These are phyloP conservation scores for Hygrophila difformis DNA, from an alignment of 257 asterid genomes.

Conservation along the genomic window DNA sequence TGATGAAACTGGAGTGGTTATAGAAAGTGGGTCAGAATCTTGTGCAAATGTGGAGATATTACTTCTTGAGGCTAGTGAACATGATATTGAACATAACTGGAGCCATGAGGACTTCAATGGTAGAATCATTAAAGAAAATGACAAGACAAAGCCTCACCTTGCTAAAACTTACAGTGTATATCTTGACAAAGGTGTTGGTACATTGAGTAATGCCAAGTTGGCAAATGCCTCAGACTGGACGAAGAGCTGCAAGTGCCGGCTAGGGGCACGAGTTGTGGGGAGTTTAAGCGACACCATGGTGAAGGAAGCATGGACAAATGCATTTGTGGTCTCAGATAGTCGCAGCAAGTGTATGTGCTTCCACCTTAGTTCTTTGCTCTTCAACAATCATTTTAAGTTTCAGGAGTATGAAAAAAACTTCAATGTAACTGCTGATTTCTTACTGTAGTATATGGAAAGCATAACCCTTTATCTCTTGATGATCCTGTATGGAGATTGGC, in stretches of 20 bases:
- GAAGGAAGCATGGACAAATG: conserved; percentile 30
- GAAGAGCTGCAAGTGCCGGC: conserved; percentile 29
- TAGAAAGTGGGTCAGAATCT: conserved; percentile 28
- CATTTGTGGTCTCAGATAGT: conserved; percentile 35
- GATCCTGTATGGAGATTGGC: too few relatives aligned
- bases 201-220: conserved; percentile 25
- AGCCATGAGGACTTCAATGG: background rate
- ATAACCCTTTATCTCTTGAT: conserved; percentile 14
- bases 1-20: conserved; percentile 13
- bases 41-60: conserved; percentile 34
- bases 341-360: conserved; percentile 29
- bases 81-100: conserved; percentile 11
- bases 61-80: conserved; percentile 22
- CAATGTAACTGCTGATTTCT: conserved; percentile 8
- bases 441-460: conserved; percentile 22
- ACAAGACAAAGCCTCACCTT: conserved; percentile 35
- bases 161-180: conserved; percentile 13
- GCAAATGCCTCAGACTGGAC: conserved; percentile 26
- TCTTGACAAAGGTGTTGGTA: conserved; percentile 30
- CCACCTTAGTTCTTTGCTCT: background rate
- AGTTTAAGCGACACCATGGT: conserved; percentile 18
- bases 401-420: background rate
- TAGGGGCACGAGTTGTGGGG: conserved; percentile 33
- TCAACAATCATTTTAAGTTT: background rate
- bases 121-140: conserved; percentile 5